These are phyloP conservation scores for Cucurbita ficifolia DNA, from an alignment of 306 rosid species.

Conservation along the genomic window DNA sequence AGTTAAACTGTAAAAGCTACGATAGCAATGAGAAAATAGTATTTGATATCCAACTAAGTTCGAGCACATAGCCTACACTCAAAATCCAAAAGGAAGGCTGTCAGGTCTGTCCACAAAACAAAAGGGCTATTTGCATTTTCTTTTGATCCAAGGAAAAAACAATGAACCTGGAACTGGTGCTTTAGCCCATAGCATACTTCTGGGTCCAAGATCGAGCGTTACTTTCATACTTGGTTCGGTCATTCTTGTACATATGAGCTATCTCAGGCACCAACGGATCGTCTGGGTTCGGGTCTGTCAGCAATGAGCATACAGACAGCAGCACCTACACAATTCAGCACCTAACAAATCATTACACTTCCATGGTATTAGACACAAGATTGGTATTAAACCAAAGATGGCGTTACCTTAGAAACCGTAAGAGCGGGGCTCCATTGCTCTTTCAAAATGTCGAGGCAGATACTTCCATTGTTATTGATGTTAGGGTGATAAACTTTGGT, in stretches of 20 bases:
- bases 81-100: not conserved
- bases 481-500: slow-evolving; percentile 49
- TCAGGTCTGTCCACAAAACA: not conserved
- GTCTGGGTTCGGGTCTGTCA: slow-evolving; percentile 6
- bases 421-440: slow-evolving; percentile 30
- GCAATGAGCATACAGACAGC: slow-evolving; percentile 6
- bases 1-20: not conserved
- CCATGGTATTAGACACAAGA: too few species aligned
- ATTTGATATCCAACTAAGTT: not conserved
- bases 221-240: not conserved
- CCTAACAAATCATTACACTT: too few species aligned
- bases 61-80: not conserved
- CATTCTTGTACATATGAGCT: slow-evolving; percentile 1
- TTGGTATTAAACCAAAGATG: not conserved
- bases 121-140: not conserved
- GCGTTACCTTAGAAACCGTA: slow-evolving; percentile 17
- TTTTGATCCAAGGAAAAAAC: not conserved
- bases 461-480: slow-evolving; percentile 48
- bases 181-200: slow-evolving; percentile 6
- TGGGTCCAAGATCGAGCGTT: slow-evolving; percentile 7
- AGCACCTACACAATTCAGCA: not conserved
- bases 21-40: not conserved
- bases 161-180: not conserved
- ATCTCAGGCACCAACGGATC: slow-evolving; percentile 8
- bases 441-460: slow-evolving; percentile 29